Evolutionary conservation across 495 filamentous ascomycete species (phyloP).

Genomic region (Echria macrotheca): DNA sequence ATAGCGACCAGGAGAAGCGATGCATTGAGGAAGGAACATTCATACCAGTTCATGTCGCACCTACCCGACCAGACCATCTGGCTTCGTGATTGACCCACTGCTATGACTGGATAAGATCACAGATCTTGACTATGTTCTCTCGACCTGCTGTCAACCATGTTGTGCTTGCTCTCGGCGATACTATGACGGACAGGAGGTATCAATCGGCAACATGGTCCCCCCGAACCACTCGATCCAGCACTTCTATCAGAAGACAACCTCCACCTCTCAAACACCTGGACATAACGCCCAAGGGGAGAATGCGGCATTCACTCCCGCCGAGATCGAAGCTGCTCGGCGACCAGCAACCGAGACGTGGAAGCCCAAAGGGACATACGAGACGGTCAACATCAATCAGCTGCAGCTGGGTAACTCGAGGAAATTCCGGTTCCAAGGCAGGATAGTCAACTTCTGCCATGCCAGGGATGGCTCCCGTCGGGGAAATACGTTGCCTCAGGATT

Average conservation of each 20-base stretch:
- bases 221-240: constrained; percentile 44
- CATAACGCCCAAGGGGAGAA: background rate
- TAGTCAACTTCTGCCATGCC: constrained; percentile 52
- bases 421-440: constrained; percentile 51
- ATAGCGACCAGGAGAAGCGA: too few relatives aligned
- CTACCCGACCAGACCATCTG: too few relatives aligned
- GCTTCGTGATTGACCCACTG: too few relatives aligned
- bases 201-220: too few relatives aligned
- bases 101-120: too few relatives aligned
- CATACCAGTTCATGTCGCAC: too few relatives aligned
- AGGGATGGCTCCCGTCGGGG: constrained; percentile 28
- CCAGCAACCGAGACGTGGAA: constrained; percentile 40
- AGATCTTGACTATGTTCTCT: too few relatives aligned
- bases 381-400: constrained; percentile 45
- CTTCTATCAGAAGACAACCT: constrained; percentile 40
- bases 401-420: constrained; percentile 46
- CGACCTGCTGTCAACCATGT: too few relatives aligned
- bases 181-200: too few relatives aligned
- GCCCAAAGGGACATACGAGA: constrained; percentile 49
- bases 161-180: too few relatives aligned
- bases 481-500: constrained; percentile 32
- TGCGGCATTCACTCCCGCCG: constrained; percentile 5
- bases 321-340: constrained; percentile 1
- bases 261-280: background rate
- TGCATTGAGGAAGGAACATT: background rate